Evolutionary conservation across 495 filamentous ascomycete species (phyloP).

Genomic region (Neurospora sp.): DNA sequence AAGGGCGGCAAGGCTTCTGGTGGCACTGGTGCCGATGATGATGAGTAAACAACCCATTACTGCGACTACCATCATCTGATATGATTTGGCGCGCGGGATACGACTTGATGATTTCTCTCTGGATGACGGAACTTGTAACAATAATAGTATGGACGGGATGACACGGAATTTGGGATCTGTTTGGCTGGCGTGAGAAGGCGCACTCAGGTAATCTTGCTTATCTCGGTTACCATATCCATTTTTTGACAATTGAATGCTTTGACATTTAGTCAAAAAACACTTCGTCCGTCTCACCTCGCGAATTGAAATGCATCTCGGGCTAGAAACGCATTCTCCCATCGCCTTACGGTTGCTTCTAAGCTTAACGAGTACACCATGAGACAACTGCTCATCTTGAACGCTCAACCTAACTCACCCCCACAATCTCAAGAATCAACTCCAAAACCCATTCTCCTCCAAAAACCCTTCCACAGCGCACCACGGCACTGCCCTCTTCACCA

Average conservation of each 20-base stretch:
- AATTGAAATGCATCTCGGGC: neutral
- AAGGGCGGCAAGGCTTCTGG: constrained; percentile 34
- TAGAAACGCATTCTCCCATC: no score
- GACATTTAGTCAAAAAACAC: neutral
- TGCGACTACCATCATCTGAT: neutral
- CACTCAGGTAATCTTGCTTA: neutral
- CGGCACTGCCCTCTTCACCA: constrained; percentile 36
- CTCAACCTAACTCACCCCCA: neutral
- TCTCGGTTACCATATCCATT: neutral
- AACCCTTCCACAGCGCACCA: constrained; percentile 27
- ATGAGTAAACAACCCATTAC: neutral
- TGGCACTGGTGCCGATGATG: neutral
- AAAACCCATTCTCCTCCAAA: constrained; percentile 7
- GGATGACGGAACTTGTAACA: neutral
- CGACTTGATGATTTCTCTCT: neutral
- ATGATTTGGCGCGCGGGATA: neutral
- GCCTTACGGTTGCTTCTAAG: no score
- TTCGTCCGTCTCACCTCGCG: neutral
- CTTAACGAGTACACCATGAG: no score
- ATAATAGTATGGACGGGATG: neutral
- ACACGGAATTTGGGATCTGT: neutral
- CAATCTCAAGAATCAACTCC: neutral
- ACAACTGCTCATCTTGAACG: neutral
- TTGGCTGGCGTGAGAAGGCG: neutral
- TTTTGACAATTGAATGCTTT: neutral